A percentile compares a stretch with the other conserved stretches of the same genome.
Evolutionary conservation across 768 basidiomycete species (phyloP).

Genomic region (Astraeus odoratus): DNA sequence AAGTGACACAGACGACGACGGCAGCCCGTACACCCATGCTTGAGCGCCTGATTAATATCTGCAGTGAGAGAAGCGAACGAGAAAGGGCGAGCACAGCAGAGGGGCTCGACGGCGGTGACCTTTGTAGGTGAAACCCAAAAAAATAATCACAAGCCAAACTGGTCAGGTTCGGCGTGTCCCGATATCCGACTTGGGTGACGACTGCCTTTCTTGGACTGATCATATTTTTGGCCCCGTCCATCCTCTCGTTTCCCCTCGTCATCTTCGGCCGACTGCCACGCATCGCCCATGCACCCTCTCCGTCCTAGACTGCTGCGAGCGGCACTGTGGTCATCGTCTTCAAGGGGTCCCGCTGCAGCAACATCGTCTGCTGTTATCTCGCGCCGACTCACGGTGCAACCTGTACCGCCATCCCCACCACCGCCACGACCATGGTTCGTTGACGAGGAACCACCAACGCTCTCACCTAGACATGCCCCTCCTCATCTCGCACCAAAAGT

Average conservation of each 20-base stretch:
- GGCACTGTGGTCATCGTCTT: too few species aligned
- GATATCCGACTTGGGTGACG: conserved; percentile 6
- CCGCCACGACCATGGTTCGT: conserved; percentile 59
- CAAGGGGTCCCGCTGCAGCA: too few species aligned
- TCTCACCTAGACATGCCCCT: conserved; percentile 13
- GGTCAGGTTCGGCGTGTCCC: too few species aligned
- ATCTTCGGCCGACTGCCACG: neutral
- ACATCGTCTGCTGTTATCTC: too few species aligned
- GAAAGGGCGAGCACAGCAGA: neutral
- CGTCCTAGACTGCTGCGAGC: too few species aligned
- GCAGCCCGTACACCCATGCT: conserved; percentile 68
- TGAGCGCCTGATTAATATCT: too few species aligned
- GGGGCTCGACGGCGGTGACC: too few species aligned
- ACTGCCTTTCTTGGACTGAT: neutral
- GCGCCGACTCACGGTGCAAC: too few species aligned
- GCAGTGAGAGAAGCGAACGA: neutral
- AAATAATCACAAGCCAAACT: conserved; percentile 18
- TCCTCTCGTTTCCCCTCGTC: too few species aligned
- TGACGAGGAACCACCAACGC: conserved; percentile 34
- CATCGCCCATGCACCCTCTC: too few species aligned
- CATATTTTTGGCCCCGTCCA: too few species aligned
- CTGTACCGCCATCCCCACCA: conserved; percentile 1
- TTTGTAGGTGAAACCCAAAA: too few species aligned
- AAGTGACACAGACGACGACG: conserved; percentile 69
- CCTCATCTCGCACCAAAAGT: conserved; percentile 22